A percentile compares a stretch with the other conserved stretches of the same genome.
Evolutionary conservation across 2,329 filamentous ascomycete genomes (phyloP).

Genomic region (Colletotrichum sp.): DNA sequence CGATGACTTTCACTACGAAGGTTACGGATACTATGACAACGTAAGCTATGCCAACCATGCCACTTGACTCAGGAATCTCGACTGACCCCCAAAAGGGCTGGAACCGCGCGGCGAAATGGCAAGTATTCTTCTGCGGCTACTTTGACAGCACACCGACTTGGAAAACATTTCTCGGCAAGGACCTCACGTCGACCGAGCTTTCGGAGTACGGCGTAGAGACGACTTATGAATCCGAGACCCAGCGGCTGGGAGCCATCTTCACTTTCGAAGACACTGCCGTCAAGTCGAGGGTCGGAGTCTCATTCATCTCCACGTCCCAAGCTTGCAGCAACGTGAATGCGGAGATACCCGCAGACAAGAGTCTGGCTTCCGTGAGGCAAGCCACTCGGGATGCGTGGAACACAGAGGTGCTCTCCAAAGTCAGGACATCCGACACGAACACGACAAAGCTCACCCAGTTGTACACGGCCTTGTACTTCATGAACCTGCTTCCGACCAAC

Average conservation of each 20-base stretch:
- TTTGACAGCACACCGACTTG: slow-evolving; percentile 55
- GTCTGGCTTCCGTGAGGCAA: slow-evolving; percentile 48
- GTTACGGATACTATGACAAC: slow-evolving; percentile 67
- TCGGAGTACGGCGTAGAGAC: slow-evolving; percentile 34
- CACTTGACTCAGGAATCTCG: not conserved
- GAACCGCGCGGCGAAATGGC: slow-evolving; percentile 69
- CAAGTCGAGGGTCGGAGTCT: slow-evolving; percentile 68
- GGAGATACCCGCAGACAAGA: slow-evolving; percentile 56
- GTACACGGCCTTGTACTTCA: slow-evolving; percentile 73
- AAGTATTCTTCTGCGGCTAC: slow-evolving; percentile 66
- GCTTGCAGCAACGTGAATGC: slow-evolving; percentile 63
- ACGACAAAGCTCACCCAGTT: slow-evolving; percentile 61
- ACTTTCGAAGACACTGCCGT: slow-evolving; percentile 53
- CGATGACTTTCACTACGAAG: slow-evolving; percentile 56
- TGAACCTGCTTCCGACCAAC: slow-evolving; percentile 72
- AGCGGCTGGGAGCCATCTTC: slow-evolving; percentile 57
- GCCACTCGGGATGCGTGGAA: slow-evolving; percentile 64
- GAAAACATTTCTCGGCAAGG: slow-evolving; percentile 47
- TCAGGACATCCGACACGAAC: slow-evolving; percentile 64
- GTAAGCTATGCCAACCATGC: slow-evolving; percentile 34
- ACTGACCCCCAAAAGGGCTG: slow-evolving; percentile 49
- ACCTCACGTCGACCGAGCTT: slow-evolving; percentile 34
- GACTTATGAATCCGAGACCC: slow-evolving; percentile 36
- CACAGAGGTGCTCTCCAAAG: slow-evolving; percentile 63
- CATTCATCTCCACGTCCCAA: slow-evolving; percentile 66